Percentiles rank a stretch among this genome's conserved stretches.
phyloP scores from a whole-genome alignment of 352 stramenopile genomes.

The Phytophthora litchii region DNA sequence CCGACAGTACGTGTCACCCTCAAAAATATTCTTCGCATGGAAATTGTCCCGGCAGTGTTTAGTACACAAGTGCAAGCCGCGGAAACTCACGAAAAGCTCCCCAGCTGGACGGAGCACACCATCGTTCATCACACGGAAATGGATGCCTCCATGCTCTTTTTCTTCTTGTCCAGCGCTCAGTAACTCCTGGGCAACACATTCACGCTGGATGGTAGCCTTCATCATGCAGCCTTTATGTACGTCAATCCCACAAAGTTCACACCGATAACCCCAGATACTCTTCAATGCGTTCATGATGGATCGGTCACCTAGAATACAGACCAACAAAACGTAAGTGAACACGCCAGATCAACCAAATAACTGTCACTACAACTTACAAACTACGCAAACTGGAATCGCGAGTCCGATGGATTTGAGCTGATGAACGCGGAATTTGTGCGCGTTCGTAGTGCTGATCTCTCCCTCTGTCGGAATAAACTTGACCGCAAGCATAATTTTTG shows the following conservation, averaged over 20 bases:
- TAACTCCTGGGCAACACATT: constrained; percentile 56
- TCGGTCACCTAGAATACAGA: constrained; percentile 53
- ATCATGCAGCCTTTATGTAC: constrained; percentile 90
- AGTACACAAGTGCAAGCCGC: constrained; percentile 81
- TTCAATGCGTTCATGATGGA: constrained; percentile 88
- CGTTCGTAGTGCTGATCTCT: constrained; percentile 59
- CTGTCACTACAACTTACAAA: constrained; percentile 55
- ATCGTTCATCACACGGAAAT: constrained; percentile 60
- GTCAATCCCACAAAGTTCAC: constrained; percentile 79
- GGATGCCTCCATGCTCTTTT: constrained; percentile 35
- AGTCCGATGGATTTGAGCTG: constrained; percentile 87
- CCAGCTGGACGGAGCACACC: constrained; percentile 46
- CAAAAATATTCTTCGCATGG: constrained; percentile 88
- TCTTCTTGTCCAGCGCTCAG: constrained; percentile 25
- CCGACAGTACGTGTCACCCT: constrained; percentile 86
- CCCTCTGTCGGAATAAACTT: constrained; percentile 77
- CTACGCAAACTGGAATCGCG: constrained; percentile 75
- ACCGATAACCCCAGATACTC: constrained; percentile 81
- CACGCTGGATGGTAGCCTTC: constrained; percentile 81
- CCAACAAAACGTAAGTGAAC: constrained; percentile 18
- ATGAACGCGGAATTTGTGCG: constrained; percentile 89
- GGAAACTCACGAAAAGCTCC: constrained; percentile 77
- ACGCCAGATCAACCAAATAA: neutral
- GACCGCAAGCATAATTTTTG: constrained; percentile 75
- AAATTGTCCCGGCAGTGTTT: constrained; percentile 83